These are phyloP conservation scores for Yamadazyma triangularis DNA, from an alignment of 1,139 yeast species.

Conservation along the genomic window DNA sequence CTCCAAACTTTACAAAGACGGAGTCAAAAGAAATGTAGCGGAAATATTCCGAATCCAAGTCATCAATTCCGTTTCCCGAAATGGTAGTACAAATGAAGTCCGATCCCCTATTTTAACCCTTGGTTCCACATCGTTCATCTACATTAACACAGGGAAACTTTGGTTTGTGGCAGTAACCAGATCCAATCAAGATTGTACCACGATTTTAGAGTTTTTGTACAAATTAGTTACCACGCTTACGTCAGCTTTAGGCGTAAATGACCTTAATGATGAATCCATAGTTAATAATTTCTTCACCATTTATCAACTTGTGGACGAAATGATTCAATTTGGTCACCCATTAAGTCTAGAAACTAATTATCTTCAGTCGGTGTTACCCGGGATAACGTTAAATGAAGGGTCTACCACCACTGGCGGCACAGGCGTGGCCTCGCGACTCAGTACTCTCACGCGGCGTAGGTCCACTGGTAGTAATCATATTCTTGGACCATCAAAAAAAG, in stretches of 20 bases:
- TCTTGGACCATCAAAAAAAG: too few species aligned
- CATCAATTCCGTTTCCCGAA: slow-evolving; percentile 44
- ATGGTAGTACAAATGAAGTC: slow-evolving; percentile 33
- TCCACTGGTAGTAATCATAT: slow-evolving; percentile 10
- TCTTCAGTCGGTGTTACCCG: slow-evolving; percentile 23
- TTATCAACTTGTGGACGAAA: slow-evolving; percentile 75
- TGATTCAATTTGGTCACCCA: slow-evolving; percentile 80
- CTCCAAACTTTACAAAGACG: slow-evolving; percentile 68
- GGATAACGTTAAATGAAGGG: slow-evolving; percentile 10
- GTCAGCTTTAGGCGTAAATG: slow-evolving; percentile 13
- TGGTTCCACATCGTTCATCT: slow-evolving; percentile 89
- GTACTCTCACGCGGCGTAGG: slow-evolving; percentile 11
- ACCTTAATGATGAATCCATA: slow-evolving; percentile 27
- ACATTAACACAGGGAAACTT: slow-evolving; percentile 64
- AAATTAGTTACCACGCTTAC: slow-evolving; percentile 48
- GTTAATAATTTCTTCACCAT: slow-evolving; percentile 57
- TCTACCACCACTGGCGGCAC: slow-evolving; percentile 28
- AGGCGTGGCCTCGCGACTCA: slow-evolving; percentile 21
- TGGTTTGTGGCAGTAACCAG: slow-evolving; percentile 88
- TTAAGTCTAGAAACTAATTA: slow-evolving; percentile 56
- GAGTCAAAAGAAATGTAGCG: slow-evolving; percentile 62
- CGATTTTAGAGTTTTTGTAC: slow-evolving; percentile 74
- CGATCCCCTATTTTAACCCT: slow-evolving; percentile 79
- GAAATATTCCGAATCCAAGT: slow-evolving; percentile 92
- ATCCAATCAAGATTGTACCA: slow-evolving; percentile 80